Conservation (phyloP, 768 basidiomycete species). For the Boletus vermiculosoides region DNA sequence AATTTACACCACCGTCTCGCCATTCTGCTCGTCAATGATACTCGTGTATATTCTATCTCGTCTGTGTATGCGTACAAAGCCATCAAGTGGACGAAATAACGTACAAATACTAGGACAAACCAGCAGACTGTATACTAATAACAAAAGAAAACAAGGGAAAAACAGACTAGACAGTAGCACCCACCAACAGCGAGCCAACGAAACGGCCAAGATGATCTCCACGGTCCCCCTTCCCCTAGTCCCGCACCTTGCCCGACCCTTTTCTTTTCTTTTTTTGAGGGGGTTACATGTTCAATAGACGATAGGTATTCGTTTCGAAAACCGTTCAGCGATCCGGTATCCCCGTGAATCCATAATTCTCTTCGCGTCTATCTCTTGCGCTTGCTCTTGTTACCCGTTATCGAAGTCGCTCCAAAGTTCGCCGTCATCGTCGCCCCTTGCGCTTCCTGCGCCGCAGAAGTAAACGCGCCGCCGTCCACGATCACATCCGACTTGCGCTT, state of each 20-base stretch:
- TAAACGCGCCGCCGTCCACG: conserved; percentile 11
- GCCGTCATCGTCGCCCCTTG: not conserved
- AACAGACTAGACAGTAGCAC: no score
- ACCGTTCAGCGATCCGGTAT: not conserved
- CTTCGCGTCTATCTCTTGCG: conserved; percentile 28
- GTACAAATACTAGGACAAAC: no score
- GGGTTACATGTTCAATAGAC: not conserved
- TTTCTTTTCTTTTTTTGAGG: not conserved
- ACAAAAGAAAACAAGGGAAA: no score
- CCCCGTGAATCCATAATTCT: not conserved
- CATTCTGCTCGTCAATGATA: no score
- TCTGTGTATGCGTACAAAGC: no score
- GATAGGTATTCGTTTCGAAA: conserved; percentile 1
- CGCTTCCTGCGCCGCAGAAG: not conserved
- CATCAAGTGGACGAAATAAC: no score
- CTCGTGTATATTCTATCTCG: no score
- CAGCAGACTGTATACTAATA: no score
- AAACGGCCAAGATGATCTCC: not conserved
- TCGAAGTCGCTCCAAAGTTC: conserved; percentile 1
- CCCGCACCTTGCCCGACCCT: not conserved
- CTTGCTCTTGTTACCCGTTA: conserved; percentile 22
- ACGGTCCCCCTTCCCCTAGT: no score
- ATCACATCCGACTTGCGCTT: conserved; percentile 43
- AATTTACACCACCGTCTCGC: no score
- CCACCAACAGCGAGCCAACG: not conserved